A percentile compares a stretch with the other conserved stretches of the same genome.
Evolutionary conservation across 805 yeast species (phyloP).

Genomic region (Debaryomyces prosopidis): DNA sequence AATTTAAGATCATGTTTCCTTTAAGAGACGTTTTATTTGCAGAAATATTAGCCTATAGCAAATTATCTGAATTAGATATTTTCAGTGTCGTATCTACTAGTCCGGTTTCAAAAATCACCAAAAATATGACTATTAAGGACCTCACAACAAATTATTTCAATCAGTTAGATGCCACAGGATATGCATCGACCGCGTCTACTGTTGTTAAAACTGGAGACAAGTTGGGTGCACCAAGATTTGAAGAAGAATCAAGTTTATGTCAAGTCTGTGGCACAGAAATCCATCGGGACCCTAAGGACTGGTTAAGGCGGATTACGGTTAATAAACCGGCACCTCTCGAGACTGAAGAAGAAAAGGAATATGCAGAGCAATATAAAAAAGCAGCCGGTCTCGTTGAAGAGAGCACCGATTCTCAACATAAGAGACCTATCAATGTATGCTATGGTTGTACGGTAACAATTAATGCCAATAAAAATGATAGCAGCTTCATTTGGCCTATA

Average conservation of each 20-base stretch:
- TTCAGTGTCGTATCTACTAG: slow-evolving; percentile 22
- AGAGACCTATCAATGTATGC: slow-evolving; percentile 48
- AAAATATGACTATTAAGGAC: slow-evolving; percentile 80
- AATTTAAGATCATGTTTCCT: slow-evolving; percentile 61
- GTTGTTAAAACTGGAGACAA: slow-evolving; percentile 89
- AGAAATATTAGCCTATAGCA: slow-evolving; percentile 62
- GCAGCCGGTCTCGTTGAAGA: slow-evolving; percentile 6
- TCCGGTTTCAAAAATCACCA: slow-evolving; percentile 45
- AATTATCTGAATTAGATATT: slow-evolving; percentile 39
- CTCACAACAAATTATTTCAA: slow-evolving; percentile 72
- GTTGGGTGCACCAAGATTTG: slow-evolving; percentile 48
- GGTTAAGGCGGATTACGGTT: slow-evolving; percentile 73
- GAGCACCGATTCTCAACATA: slow-evolving; percentile 2
- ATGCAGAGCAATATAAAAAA: slow-evolving; percentile 18
- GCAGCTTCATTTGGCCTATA: slow-evolving; percentile 38
- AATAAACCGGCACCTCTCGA: slow-evolving; percentile 51
- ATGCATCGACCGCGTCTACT: slow-evolving; percentile 88
- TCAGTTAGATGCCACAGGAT: slow-evolving; percentile 65
- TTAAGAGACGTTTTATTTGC: slow-evolving; percentile 70
- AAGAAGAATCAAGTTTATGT: slow-evolving; percentile 38
- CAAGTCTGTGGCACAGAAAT: slow-evolving; percentile 56
- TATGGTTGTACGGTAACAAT: slow-evolving; percentile 75
- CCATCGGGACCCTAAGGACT: slow-evolving; percentile 56
- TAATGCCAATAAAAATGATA: slow-evolving; percentile 35
- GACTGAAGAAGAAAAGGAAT: slow-evolving; percentile 36